These are phyloP conservation scores for Pythium pyrilobum DNA, from an alignment of 352 stramenopile species.

Conservation along the genomic window DNA sequence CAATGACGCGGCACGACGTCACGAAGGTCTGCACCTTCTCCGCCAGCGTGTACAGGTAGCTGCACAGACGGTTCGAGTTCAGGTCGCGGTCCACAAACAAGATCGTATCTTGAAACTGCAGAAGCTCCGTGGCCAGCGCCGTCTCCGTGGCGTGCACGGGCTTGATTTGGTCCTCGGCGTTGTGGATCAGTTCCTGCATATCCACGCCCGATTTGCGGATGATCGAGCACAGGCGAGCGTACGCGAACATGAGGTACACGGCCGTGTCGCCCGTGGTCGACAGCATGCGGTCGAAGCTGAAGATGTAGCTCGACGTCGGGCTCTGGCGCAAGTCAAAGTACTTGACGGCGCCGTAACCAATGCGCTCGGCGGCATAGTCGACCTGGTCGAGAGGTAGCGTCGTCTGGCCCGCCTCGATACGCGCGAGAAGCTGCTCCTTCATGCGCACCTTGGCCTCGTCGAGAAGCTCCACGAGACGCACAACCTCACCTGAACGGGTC, in stretches of 20 bases:
- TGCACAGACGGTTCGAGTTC: slow-evolving; percentile 96
- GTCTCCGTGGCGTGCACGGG: slow-evolving; percentile 82
- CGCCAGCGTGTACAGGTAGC: slow-evolving; percentile 97
- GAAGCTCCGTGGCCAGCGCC: slow-evolving; percentile 92
- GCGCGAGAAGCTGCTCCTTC: slow-evolving; percentile 89
- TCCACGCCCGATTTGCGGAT: slow-evolving; percentile 92
- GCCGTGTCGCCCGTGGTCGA: slow-evolving; percentile 98
- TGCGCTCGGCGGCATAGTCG: slow-evolving; percentile 90
- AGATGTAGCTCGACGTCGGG: slow-evolving; percentile 98
- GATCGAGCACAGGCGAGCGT: slow-evolving; percentile 97
- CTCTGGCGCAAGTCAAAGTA: slow-evolving; percentile 99
- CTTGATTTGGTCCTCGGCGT: slow-evolving; percentile 53
- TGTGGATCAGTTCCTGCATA: slow-evolving; percentile 56
- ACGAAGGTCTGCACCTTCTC: slow-evolving; percentile 98
- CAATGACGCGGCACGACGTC: slow-evolving; percentile 97
- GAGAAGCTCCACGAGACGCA: slow-evolving; percentile 98
- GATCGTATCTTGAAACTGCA: slow-evolving; percentile 95
- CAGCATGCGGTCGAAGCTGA: slow-evolving; percentile 99
- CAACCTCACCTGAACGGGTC: slow-evolving; percentile 96
- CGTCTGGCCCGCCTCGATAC: slow-evolving; percentile 90
- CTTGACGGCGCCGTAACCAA: slow-evolving; percentile 99
- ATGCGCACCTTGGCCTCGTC: slow-evolving; percentile 96
- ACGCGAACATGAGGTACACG: slow-evolving; percentile 99
- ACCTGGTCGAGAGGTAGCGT: slow-evolving; percentile 88
- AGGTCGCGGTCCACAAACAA: slow-evolving; percentile 93